Conservation (phyloP, 306 rosid species). For the Ammopiptanthus mongolicus region DNA sequence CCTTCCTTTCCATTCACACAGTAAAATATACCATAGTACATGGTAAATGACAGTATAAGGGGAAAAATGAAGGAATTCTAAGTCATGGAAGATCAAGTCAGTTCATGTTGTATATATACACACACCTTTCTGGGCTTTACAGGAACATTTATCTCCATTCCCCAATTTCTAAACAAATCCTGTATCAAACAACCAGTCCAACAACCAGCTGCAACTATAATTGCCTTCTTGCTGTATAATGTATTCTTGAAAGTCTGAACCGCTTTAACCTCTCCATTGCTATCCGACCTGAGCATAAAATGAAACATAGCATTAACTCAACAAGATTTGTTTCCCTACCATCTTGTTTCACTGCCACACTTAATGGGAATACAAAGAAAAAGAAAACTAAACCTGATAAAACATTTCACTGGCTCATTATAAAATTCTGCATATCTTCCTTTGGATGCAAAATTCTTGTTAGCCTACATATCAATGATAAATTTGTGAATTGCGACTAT, state of each 20-base stretch:
- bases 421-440: conserved; percentile 84
- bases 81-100: conserved; percentile 13
- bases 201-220: conserved; percentile 86
- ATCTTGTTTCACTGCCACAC: not conserved
- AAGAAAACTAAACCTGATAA: conserved; percentile 51
- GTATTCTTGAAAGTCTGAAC: conserved; percentile 59
- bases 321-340: not conserved
- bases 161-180: conserved; percentile 58
- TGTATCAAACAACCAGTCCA: conserved; percentile 89
- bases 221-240: conserved; percentile 62
- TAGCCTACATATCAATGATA: conserved; percentile 45
- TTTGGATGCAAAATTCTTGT: conserved; percentile 46
- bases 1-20: not conserved
- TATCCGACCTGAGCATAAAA: conserved; percentile 46
- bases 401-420: conserved; percentile 64
- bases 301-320: conserved; percentile 6
- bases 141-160: conserved; percentile 59
- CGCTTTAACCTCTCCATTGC: conserved; percentile 46
- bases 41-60: not conserved
- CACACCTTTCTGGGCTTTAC: conserved; percentile 84
- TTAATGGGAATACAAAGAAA: not conserved
- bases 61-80: conserved; percentile 5
- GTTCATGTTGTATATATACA: conserved; percentile 16
- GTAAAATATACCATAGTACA: not conserved
- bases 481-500: not conserved